phyloP scores from a whole-genome alignment of 1,284 basidiomycete species.

The Thelephora terrestris region DNA sequence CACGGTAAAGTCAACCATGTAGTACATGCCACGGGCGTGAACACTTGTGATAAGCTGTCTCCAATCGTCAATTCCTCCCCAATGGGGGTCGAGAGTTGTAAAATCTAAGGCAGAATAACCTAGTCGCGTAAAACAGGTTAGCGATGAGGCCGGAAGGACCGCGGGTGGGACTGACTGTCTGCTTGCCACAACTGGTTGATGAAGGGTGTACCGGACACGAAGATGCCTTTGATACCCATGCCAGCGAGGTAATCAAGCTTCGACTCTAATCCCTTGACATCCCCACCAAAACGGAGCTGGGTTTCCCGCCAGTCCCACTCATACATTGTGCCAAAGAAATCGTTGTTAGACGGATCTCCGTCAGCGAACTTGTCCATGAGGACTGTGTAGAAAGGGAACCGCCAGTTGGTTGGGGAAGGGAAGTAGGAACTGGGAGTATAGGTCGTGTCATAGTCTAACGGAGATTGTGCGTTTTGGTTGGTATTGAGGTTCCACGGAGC shows the following conservation, averaged over 20 bases:
- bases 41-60: slow-evolving; percentile 60
- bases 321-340: slow-evolving; percentile 71
- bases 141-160: not conserved
- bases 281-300: slow-evolving; percentile 80
- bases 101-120: slow-evolving; percentile 91
- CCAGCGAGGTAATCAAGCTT: slow-evolving; percentile 81
- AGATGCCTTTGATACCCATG: slow-evolving; percentile 78
- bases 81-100: slow-evolving; percentile 82
- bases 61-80: slow-evolving; percentile 79
- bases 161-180: slow-evolving; percentile 60
- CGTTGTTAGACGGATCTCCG: slow-evolving; percentile 83
- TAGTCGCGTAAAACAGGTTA: slow-evolving; percentile 19
- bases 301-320: slow-evolving; percentile 84
- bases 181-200: slow-evolving; percentile 94
- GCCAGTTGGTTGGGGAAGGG: slow-evolving; percentile 79
- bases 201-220: slow-evolving; percentile 86
- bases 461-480: slow-evolving; percentile 64
- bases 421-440: slow-evolving; percentile 61
- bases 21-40: slow-evolving; percentile 76
- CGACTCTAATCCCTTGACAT: slow-evolving; percentile 64
- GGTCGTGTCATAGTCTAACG: slow-evolving; percentile 59
- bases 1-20: slow-evolving; percentile 88
- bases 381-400: slow-evolving; percentile 77
- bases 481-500: slow-evolving; percentile 77
- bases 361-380: slow-evolving; percentile 90